Base-by-base conservation (phyloP, 2,329 filamentous ascomycete genomes). In the Celoporthe dispersa region DNA sequence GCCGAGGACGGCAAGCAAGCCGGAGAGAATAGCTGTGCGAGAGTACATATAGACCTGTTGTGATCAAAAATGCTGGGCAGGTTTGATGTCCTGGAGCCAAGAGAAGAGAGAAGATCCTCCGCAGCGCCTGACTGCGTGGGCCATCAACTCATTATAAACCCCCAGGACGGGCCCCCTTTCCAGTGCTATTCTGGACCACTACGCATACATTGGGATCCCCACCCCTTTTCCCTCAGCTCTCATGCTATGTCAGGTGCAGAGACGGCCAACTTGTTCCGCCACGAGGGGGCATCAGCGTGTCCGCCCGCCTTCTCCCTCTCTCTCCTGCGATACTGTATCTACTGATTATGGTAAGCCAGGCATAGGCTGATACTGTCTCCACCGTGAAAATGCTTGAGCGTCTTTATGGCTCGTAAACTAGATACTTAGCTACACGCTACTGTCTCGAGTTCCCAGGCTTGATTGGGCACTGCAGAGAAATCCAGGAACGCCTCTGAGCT, bases 1-100 rank as follows among this genome's bases (percentile, higher is more conserved):
- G 51, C 67, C 60, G 8, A 71, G 64, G 25, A 71, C 55, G 39
- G 67, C 70, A 39, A 71, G 37, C 11, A 57, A 14, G 25, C 48
- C 41, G 9, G 67, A 57, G 53, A 67, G 5, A 55, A 57, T n/a
- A 39, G n/a, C 19, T 6, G 59, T 16, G 14, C 31, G 48, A n/a
- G 48, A 53, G 22, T 68, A 62, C 70, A 71, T 71, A 4, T 68
- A 44, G 66, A 22, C 41, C 31, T 8, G 41, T 31, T 57, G 28
- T 39, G 37, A 39, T 25, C n/a, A 44, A 37, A 12, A 63, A 22
- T 12, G 37, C 5, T 63, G n/a, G n/a, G 12, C 31, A 12, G 33
- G 9, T 22, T 37, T 19, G 33, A 19, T 63, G 19, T 63, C 35
- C 35, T 33, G 6, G 59, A 39, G 33, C 33, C 8, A 33, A 8